phyloP scores from a whole-genome alignment of 139 green algal species.

The Diplosphaera chodatii region DNA sequence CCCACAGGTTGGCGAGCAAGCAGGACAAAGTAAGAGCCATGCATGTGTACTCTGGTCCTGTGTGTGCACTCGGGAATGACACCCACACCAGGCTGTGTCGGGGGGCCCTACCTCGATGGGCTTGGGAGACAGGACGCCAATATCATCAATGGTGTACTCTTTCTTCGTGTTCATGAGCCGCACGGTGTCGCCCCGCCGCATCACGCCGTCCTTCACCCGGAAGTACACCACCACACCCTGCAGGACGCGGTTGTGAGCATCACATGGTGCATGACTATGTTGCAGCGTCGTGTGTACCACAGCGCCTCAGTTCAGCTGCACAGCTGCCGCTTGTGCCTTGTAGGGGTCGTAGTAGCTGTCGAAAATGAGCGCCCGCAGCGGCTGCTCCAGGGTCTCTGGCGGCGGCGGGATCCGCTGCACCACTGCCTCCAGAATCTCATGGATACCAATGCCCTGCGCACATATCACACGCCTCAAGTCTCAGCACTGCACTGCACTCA shows the following conservation, averaged over 20 bases:
- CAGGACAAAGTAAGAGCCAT: too few relatives aligned
- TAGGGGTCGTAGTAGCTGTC: conserved; percentile 98
- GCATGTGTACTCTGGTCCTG: too few relatives aligned
- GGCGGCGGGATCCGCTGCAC: conserved; percentile 78
- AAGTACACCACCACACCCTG: conserved; percentile 79
- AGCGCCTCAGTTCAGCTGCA: too few relatives aligned
- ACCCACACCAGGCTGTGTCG: too few relatives aligned
- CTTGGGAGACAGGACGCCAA: conserved; percentile 83
- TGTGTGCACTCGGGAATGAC: too few relatives aligned
- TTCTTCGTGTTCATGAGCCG: conserved; percentile 87
- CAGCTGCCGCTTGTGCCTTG: too few relatives aligned
- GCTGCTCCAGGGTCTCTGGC: conserved; percentile 50
- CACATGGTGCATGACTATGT: too few relatives aligned
- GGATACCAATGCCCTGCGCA: conserved; percentile 80
- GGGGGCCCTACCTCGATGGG: conserved; percentile 71
- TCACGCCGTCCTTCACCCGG: conserved; percentile 75
- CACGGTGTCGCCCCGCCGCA: conserved; percentile 72
- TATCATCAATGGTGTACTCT: conserved; percentile 86
- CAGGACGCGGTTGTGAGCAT: too few relatives aligned
- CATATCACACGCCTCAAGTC: too few relatives aligned
- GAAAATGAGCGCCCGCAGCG: conserved; percentile 89
- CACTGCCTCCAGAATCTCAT: conserved; percentile 88
- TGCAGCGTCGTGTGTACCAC: too few relatives aligned
- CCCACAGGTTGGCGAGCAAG: too few relatives aligned
- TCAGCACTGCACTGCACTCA: too few relatives aligned